Percentiles rank a stretch among this genome's conserved stretches.
phyloP scores from a whole-genome alignment of 345 rosid genomes.

The Diplotaxis tenuifolia region DNA sequence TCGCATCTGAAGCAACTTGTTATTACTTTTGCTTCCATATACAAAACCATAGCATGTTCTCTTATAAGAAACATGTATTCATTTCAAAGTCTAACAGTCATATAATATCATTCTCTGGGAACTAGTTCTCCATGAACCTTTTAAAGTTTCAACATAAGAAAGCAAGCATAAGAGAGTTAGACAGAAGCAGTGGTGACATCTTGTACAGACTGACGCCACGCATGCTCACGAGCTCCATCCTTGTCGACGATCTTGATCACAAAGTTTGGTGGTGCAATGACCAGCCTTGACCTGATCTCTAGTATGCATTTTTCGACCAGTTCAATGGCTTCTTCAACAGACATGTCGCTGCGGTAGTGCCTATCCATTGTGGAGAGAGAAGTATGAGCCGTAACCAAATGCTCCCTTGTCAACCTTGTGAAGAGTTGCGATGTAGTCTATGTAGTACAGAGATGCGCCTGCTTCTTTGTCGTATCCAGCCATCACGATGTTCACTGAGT shows the following conservation, averaged over 20 bases:
- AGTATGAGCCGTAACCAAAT: constrained; percentile 92
- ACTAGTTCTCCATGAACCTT: constrained; percentile 17
- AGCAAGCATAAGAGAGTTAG: constrained; percentile 13
- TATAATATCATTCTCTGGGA: constrained; percentile 15
- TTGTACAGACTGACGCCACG: constrained; percentile 78
- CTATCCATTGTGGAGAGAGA: constrained; percentile 94
- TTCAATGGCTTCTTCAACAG: constrained; percentile 76
- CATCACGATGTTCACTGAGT: constrained; percentile 79
- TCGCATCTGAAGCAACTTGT: neutral
- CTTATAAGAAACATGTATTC: neutral
- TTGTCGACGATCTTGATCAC: constrained; percentile 95
- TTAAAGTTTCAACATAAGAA: constrained; percentile 13
- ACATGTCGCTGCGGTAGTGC: constrained; percentile 86
- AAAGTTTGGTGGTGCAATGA: constrained; percentile 92
- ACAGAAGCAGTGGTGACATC: constrained; percentile 44
- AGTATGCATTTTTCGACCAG: constrained; percentile 84
- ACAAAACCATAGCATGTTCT: neutral
- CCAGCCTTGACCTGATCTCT: constrained; percentile 90
- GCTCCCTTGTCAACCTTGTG: constrained; percentile 98
- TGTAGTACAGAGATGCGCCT: constrained; percentile 89
- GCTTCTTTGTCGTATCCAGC: constrained; percentile 96
- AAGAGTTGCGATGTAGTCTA: constrained; percentile 91
- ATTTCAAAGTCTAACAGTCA: constrained; percentile 7
- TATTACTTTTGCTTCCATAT: neutral
- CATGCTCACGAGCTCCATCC: constrained; percentile 81